A percentile compares a stretch with the other conserved stretches of the same genome.
Evolutionary conservation across 2,329 filamentous ascomycete species (phyloP).

Genomic region (Pseudogymnoascus sp.): DNA sequence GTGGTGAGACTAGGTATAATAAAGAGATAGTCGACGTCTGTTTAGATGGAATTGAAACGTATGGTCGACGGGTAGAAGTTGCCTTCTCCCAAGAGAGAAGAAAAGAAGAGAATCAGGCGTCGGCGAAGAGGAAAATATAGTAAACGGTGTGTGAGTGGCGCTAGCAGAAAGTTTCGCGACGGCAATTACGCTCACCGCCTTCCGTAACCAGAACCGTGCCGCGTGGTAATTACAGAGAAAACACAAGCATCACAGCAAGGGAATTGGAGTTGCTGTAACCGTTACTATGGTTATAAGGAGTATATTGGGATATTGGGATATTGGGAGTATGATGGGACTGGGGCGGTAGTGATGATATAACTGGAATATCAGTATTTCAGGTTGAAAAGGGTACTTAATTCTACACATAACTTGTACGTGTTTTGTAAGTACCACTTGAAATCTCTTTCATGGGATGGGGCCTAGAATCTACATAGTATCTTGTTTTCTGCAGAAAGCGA

Average conservation of each 20-base stretch:
- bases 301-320: background rate
- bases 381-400: background rate
- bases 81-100: conserved; percentile 47
- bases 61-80: conserved; percentile 51
- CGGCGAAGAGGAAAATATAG: background rate
- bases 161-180: conserved; percentile 11
- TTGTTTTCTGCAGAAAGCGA: background rate
- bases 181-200: conserved; percentile 12
- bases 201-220: background rate
- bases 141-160: background rate
- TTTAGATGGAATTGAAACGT: conserved; percentile 32
- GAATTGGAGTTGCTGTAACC: background rate
- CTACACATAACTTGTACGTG: background rate
- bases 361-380: background rate
- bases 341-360: background rate
- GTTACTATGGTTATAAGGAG: background rate
- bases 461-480: no score
- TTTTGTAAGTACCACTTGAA: background rate
- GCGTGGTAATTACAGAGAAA: background rate
- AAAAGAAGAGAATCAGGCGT: conserved; percentile 28
- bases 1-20: conserved; percentile 22
- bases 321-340: background rate
- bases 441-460: background rate
- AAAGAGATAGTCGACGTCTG: conserved; percentile 36
- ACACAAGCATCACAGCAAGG: background rate